Percentiles rank a stretch among this genome's conserved stretches.
Evolutionary conservation across 257 asterid species (phyloP).

Genomic region (Solanum arcanum): DNA sequence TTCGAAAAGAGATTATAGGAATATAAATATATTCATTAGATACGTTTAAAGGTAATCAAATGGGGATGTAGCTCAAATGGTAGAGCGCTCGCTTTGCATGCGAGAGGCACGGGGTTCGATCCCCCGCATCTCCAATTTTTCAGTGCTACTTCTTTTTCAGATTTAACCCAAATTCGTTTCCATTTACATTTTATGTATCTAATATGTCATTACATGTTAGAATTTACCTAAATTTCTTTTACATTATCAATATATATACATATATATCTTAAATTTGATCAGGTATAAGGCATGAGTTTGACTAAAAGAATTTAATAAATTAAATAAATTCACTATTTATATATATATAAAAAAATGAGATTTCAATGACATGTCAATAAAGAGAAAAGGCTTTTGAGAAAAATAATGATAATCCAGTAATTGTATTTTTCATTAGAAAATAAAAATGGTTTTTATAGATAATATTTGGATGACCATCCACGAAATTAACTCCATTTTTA

Average conservation of each 20-base stretch:
- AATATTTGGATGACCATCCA: background rate
- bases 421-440: no score
- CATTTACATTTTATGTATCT: background rate
- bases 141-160: no score
- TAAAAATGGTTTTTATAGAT: no score
- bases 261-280: background rate
- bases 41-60: no score
- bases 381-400: background rate
- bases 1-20: no score
- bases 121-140: conserved; percentile 59
- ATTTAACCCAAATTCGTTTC: no score
- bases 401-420: background rate
- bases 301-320: no score
- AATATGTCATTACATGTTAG: background rate
- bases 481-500: background rate
- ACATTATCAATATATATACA: no score
- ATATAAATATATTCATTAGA: accelerated
- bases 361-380: background rate
- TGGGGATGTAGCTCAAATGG: conserved; percentile 98
- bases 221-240: background rate
- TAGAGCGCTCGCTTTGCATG: conserved; percentile 99
- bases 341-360: background rate
- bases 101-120: conserved; percentile 99
- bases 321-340: no score
- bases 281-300: background rate